Percentiles rank a stretch among this genome's conserved stretches.
phyloP scores from a whole-genome alignment of 768 basidiomycete genomes.

The Psilocybe sp. region DNA sequence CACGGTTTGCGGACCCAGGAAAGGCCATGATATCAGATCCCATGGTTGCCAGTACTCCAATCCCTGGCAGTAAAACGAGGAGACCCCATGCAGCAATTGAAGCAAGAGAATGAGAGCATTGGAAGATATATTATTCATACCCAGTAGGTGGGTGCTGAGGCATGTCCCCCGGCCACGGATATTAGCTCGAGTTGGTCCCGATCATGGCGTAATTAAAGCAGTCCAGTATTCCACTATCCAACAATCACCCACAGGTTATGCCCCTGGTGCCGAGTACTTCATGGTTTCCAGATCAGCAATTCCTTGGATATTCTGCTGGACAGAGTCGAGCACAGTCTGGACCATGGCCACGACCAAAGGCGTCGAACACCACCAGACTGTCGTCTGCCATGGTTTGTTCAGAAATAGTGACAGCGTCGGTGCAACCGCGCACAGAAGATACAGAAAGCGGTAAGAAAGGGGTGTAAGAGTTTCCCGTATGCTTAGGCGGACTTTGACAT shows the following conservation, averaged over 20 bases:
- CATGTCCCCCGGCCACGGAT: no score
- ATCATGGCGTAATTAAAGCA: no score
- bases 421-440: slow-evolving; percentile 39
- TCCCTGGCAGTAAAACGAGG: no score
- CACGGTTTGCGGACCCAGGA: no score
- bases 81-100: no score
- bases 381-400: slow-evolving; percentile 49
- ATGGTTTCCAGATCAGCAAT: slow-evolving; percentile 50
- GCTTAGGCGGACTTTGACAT: slow-evolving; percentile 32
- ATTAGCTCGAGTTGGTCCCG: no score
- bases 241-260: slow-evolving; percentile 26
- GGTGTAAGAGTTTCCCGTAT: slow-evolving; percentile 21
- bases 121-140: no score
- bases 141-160: no score
- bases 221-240: no score
- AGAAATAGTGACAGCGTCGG: slow-evolving; percentile 49
- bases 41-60: no score
- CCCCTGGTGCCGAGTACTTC: slow-evolving; percentile 54
- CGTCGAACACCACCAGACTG: slow-evolving; percentile 51
- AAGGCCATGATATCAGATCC: no score
- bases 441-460: slow-evolving; percentile 29
- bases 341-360: slow-evolving; percentile 39
- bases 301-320: slow-evolving; percentile 41
- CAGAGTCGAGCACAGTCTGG: slow-evolving; percentile 43
- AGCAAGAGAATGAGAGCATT: no score